Conservation (phyloP, 345 rosid species). For the Euclidium syriacum region DNA sequence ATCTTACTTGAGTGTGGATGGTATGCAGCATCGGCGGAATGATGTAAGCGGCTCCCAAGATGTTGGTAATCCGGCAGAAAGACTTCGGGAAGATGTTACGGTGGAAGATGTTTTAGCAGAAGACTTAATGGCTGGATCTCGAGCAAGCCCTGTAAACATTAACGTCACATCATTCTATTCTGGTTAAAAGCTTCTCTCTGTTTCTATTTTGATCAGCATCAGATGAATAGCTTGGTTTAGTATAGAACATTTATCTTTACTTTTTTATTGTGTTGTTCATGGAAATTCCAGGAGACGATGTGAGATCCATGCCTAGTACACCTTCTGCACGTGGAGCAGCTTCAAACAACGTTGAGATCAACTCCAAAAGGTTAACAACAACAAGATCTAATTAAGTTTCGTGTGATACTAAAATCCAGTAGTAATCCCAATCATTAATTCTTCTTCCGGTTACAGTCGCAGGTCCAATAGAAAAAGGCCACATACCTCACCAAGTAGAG, state of each 20-base stretch:
- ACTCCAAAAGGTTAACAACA: constrained; percentile 25
- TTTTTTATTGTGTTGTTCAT: not conserved
- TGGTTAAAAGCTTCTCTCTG: constrained; percentile 41
- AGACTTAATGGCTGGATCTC: constrained; percentile 32
- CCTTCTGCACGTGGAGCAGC: constrained; percentile 52
- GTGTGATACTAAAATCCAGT: constrained; percentile 4
- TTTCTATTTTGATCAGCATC: not conserved
- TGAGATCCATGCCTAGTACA: constrained; percentile 62
- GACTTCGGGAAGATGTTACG: constrained; percentile 23
- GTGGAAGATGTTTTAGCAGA: constrained; percentile 29
- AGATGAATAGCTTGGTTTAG: constrained; percentile 10
- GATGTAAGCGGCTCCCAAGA: constrained; percentile 42
- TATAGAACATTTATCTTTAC: not conserved
- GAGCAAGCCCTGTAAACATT: constrained; percentile 34
- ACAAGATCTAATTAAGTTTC: constrained; percentile 6
- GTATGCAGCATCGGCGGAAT: constrained; percentile 45
- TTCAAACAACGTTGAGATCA: constrained; percentile 22
- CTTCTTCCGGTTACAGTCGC: constrained; percentile 20
- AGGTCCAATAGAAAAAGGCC: constrained; percentile 52
- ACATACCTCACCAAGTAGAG: constrained; percentile 52
- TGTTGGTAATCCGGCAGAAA: constrained; percentile 44
- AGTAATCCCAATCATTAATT: constrained; percentile 3
- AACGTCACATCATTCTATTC: constrained; percentile 53
- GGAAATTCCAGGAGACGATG: constrained; percentile 45
- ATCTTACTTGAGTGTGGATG: constrained; percentile 29